Evolutionary conservation across 495 filamentous ascomycete species (phyloP), one percentile per base, ranked within the genome.

Genomic region (Lepraria neglecta): DNA sequence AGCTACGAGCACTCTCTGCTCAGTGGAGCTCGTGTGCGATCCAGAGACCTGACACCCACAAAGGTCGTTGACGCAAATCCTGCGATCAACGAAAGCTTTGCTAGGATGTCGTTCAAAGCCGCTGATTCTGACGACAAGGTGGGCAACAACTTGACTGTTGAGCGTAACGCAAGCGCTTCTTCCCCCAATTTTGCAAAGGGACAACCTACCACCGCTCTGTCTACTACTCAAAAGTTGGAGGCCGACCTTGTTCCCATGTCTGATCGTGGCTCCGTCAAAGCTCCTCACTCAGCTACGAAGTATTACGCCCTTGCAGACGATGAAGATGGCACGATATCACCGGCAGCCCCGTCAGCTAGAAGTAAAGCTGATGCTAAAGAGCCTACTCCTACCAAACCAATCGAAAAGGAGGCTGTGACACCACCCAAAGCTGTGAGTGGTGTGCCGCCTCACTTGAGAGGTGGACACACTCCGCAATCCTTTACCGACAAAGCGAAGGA

Each of bases 21-120:
- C 31, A 42, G 30, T 19, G 24, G 24, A 33, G 21, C 31, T 31
- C 46, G 47, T 46, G n/a, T 21, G 0, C 48, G 11, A 21, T 3
- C 42, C 7, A 47, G 19, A n/a, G 6, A 55, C 11, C 31, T 47
- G 19, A 46, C 42, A 11, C 35, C 60, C 21, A 28, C 38, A 15
- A 51, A 48, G 3, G 31, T 44, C 21, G 33, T 59, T n/a, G 46
- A 42, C 24, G 30, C 45, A 1, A 30, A 59, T 19, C 57, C 45
- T 27, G 52, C 51, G 3, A 56, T 62, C 43, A 62, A 65, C 24
- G 43, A 56, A 28, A 53, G 14, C 24, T 65, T 65, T 47, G 44
- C 43, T 46, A 54, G 59, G 30, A 65, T 61, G 63, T 58, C 63
- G 6, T 65, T 58, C 54, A 57, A 65, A 46, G 63, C 54, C 19